phyloP scores from a whole-genome alignment of 1,284 basidiomycete species.

The Fomes fomentarius region DNA sequence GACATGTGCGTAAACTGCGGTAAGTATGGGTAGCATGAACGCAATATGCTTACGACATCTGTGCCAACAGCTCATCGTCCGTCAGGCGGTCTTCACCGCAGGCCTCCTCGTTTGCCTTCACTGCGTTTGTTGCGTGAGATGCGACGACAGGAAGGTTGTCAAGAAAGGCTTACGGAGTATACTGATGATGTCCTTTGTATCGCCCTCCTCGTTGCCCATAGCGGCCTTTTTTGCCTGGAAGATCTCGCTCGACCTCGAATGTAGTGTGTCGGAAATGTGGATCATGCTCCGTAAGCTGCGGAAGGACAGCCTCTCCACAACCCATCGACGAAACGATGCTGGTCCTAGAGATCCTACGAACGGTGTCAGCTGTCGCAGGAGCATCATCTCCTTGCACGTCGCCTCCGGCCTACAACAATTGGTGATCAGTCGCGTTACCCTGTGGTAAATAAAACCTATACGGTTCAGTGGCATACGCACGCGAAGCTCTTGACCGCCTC shows the following conservation, averaged over 20 bases:
- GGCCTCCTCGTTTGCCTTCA: slow-evolving; percentile 27
- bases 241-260: slow-evolving; percentile 40
- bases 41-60: slow-evolving; percentile 20
- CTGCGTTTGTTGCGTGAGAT: no score
- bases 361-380: slow-evolving; percentile 29
- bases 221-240: slow-evolving; percentile 39
- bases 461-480: slow-evolving; percentile 14
- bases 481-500: slow-evolving; percentile 27
- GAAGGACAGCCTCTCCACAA: slow-evolving; percentile 39
- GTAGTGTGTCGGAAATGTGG: slow-evolving; percentile 42
- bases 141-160: background rate
- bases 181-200: slow-evolving; percentile 44
- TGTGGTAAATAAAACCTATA: no score
- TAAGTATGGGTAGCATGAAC: background rate
- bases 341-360: slow-evolving; percentile 38
- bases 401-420: background rate
- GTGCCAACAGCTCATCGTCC: slow-evolving; percentile 23
- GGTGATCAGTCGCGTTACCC: no score
- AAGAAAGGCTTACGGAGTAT: slow-evolving; percentile 36
- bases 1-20: background rate
- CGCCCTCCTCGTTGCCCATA: slow-evolving; percentile 14
- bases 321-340: slow-evolving; percentile 38
- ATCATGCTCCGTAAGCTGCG: slow-evolving; percentile 36
- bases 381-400: slow-evolving; percentile 13
- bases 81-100: slow-evolving; percentile 7